These are phyloP conservation scores for Nothophytophthora sp. DNA, from an alignment of 352 stramenopile species.

Conservation along the genomic window DNA sequence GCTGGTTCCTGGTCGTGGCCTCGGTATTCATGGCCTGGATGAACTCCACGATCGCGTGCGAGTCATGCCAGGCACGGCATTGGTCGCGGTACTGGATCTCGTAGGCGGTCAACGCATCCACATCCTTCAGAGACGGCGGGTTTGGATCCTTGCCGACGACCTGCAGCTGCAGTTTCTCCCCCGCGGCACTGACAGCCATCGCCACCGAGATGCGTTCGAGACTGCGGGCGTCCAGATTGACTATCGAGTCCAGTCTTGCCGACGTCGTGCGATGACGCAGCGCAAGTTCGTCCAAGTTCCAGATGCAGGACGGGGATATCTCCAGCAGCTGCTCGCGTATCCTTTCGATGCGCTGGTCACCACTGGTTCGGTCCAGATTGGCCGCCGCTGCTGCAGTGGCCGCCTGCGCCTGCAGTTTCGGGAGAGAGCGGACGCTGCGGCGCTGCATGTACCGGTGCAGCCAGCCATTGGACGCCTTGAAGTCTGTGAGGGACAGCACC, in stretches of 20 bases:
- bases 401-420: constrained; percentile 42
- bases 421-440: constrained; percentile 63
- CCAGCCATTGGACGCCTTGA: constrained; percentile 87
- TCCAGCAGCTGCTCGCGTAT: constrained; percentile 53
- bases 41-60: constrained; percentile 48
- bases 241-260: constrained; percentile 24
- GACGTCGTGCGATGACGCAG: constrained; percentile 54
- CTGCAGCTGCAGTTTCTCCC: constrained; percentile 65
- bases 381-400: neutral
- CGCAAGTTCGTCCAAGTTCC: constrained; percentile 65
- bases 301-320: constrained; percentile 60
- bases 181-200: constrained; percentile 57
- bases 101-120: constrained; percentile 35
- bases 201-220: constrained; percentile 56
- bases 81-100: constrained; percentile 50
- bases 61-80: constrained; percentile 52
- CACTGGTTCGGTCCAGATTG: constrained; percentile 15
- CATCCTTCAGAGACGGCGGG: constrained; percentile 34
- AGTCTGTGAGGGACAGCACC: constrained; percentile 77
- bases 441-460: constrained; percentile 78
- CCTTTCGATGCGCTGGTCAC: constrained; percentile 44
- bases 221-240: constrained; percentile 53
- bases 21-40: constrained; percentile 65
- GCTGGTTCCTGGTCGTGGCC: constrained; percentile 52
- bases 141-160: constrained; percentile 51